Percentiles rank a stretch among this genome's conserved stretches.
These are phyloP conservation scores for Coemansia sp. DNA, from an alignment of 371 early-diverging fungal genomes.

Conservation along the genomic window DNA sequence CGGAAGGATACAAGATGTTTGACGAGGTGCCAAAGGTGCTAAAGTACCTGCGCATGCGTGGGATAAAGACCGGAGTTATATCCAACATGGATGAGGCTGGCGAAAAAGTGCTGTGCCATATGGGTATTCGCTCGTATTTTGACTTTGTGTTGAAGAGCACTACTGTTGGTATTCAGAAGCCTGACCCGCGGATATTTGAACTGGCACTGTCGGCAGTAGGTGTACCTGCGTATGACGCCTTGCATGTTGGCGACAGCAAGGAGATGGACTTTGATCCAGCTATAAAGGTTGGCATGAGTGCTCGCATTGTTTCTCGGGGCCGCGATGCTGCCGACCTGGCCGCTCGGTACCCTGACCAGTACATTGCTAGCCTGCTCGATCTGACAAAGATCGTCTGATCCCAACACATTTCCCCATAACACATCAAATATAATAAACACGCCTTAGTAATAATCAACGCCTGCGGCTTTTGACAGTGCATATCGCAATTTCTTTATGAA, in stretches of 20 bases:
- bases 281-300: slow-evolving; percentile 30
- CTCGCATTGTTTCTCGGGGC: slow-evolving; percentile 24
- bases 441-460: not conserved
- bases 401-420: not conserved
- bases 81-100: slow-evolving; percentile 46
- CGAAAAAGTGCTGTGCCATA: slow-evolving; percentile 17
- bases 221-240: slow-evolving; percentile 35
- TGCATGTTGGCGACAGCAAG: slow-evolving; percentile 46
- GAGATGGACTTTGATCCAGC: slow-evolving; percentile 33
- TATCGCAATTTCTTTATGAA: not conserved
- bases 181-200: slow-evolving; percentile 31
- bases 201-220: slow-evolving; percentile 29
- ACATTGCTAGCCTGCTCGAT: slow-evolving; percentile 10
- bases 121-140: slow-evolving; percentile 41
- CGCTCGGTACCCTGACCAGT: slow-evolving; percentile 12
- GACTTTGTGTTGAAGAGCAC: slow-evolving; percentile 48
- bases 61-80: slow-evolving; percentile 38
- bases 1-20: slow-evolving; percentile 36
- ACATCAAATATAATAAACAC: not conserved
- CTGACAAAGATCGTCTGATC: slow-evolving; percentile 3
- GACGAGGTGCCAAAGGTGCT: slow-evolving; percentile 42
- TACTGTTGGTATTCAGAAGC: slow-evolving; percentile 40
- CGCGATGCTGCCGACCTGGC: not conserved
- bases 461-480: not conserved
- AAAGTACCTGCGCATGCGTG: slow-evolving; percentile 26